These are phyloP conservation scores for Camellia lanceoleosa DNA, from an alignment of 148 eudicot species.

Conservation along the genomic window DNA sequence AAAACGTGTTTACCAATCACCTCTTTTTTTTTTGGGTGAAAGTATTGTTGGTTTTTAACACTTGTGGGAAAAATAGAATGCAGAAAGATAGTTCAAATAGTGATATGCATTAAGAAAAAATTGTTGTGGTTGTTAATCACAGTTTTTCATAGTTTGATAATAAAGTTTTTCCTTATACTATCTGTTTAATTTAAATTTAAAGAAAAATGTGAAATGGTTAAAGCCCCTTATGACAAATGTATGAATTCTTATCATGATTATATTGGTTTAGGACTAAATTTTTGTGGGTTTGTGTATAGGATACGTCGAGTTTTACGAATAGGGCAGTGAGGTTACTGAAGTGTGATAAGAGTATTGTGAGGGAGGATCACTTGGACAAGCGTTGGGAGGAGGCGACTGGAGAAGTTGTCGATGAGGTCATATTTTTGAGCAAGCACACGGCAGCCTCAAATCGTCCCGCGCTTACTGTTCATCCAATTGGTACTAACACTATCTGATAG, in stretches of 20 bases:
- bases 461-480: conserved; percentile 62
- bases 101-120: too few relatives aligned
- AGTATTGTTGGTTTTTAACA: too few relatives aligned
- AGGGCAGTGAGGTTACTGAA: conserved; percentile 46
- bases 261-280: neutral
- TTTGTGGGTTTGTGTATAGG: conserved; percentile 22
- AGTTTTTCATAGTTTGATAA: too few relatives aligned
- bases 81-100: too few relatives aligned
- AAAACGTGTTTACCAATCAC: too few relatives aligned
- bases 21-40: too few relatives aligned
- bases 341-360: conserved; percentile 45
- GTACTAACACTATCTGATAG: conserved; percentile 16
- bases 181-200: too few relatives aligned
- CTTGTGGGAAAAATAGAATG: too few relatives aligned
- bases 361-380: conserved; percentile 46
- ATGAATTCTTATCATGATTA: neutral
- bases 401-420: conserved; percentile 48
- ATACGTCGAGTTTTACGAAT: conserved; percentile 35
- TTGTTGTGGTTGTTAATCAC: too few relatives aligned
- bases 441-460: conserved; percentile 63
- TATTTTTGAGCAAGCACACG: conserved; percentile 54
- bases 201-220: too few relatives aligned
- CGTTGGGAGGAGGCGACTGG: conserved; percentile 46
- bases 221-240: neutral
- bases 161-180: too few relatives aligned